Evolutionary conservation across 2,329 filamentous ascomycete genomes (phyloP).

Genomic region (Alternaria angustiovoidea): DNA sequence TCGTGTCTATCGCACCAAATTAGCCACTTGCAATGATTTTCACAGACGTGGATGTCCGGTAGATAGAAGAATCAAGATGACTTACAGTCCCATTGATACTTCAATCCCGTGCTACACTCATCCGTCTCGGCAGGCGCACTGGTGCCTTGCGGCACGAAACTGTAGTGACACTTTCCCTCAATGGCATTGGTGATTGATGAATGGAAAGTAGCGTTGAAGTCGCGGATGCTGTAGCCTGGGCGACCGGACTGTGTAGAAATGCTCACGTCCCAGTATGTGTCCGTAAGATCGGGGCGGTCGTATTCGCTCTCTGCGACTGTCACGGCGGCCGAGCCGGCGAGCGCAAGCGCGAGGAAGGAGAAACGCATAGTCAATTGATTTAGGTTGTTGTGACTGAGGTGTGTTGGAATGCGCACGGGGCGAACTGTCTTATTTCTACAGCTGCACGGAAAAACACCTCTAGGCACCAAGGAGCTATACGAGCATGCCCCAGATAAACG

Average conservation of each 20-base stretch:
- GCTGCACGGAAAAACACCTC: background rate
- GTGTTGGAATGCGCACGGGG: background rate
- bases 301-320: background rate
- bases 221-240: background rate
- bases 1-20: background rate
- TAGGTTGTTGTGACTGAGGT: background rate
- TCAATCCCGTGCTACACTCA: background rate
- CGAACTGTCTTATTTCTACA: background rate
- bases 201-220: background rate
- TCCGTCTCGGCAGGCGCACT: background rate
- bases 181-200: background rate
- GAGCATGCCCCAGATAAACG: background rate
- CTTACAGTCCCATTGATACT: background rate
- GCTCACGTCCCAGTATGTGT: background rate
- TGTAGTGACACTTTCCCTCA: background rate
- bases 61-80: background rate
- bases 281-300: background rate
- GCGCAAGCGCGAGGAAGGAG: background rate
- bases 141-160: background rate
- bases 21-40: background rate
- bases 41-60: background rate
- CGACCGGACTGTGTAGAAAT: background rate
- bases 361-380: background rate
- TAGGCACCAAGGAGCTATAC: background rate
- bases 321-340: background rate